Conservation (phyloP, 2,329 filamentous ascomycete genomes). For the Aspergillus phoenicis region DNA sequence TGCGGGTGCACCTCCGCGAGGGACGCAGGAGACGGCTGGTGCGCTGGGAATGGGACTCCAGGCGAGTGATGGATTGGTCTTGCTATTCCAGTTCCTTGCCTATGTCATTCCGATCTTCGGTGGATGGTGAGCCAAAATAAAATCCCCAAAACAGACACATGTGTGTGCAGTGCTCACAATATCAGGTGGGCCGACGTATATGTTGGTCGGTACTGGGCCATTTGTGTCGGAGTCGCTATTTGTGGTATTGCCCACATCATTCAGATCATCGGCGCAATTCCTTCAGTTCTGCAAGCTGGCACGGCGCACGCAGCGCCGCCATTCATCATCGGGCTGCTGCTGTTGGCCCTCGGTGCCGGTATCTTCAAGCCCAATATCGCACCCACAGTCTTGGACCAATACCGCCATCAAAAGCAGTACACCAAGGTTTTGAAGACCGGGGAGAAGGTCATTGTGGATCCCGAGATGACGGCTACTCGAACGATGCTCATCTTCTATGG, state of each 20-base stretch:
- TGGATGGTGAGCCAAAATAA: slow-evolving; percentile 20
- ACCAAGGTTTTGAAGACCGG: slow-evolving; percentile 48
- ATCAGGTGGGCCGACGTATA: slow-evolving; percentile 29
- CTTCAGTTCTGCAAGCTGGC: slow-evolving; percentile 44
- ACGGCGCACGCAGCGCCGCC: slow-evolving; percentile 35
- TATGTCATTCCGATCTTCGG: slow-evolving; percentile 59
- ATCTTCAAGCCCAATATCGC: slow-evolving; percentile 47
- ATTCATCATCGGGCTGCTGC: slow-evolving; percentile 43
- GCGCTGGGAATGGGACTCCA: slow-evolving; percentile 62
- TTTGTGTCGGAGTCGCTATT: slow-evolving; percentile 42
- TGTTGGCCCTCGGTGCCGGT: slow-evolving; percentile 44
- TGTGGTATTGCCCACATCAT: slow-evolving; percentile 41
- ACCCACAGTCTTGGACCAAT: slow-evolving; percentile 49
- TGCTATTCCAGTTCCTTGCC: slow-evolving; percentile 52
- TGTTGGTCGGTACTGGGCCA: slow-evolving; percentile 36
- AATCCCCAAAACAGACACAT: neutral
- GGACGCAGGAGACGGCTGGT: slow-evolving; percentile 54
- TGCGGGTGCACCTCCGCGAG: slow-evolving; percentile 38
- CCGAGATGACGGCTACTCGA: slow-evolving; percentile 46
- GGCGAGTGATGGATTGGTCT: slow-evolving; percentile 58
- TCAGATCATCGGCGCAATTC: slow-evolving; percentile 40
- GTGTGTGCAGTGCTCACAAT: neutral
- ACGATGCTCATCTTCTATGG: slow-evolving; percentile 42
- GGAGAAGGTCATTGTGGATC: slow-evolving; percentile 52
- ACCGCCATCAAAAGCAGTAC: slow-evolving; percentile 42